Evolutionary conservation across 805 yeast genomes (phyloP).

Genomic region (Cyberlindnera mycetangii): DNA sequence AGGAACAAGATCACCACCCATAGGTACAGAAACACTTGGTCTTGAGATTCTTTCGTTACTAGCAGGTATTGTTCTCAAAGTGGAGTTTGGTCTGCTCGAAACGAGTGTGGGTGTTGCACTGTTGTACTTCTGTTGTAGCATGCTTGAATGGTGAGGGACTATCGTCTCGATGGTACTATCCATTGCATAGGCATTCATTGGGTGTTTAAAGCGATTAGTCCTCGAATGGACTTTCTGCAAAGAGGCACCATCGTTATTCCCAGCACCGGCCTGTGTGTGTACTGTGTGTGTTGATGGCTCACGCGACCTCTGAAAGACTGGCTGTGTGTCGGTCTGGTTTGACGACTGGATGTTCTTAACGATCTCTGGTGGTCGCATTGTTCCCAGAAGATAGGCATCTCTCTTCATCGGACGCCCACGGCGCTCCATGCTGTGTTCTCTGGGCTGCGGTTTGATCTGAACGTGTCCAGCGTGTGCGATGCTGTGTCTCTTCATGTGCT

Average conservation of each 20-base stretch:
- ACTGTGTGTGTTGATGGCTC: conserved; percentile 15
- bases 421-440: conserved; percentile 3
- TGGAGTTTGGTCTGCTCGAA: neutral
- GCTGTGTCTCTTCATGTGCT: conserved; percentile 7
- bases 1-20: conserved; percentile 25
- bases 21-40: conserved; percentile 12
- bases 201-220: conserved; percentile 18
- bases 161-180: conserved; percentile 20
- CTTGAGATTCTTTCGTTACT: conserved; percentile 7
- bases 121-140: conserved; percentile 20
- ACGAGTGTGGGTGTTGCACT: neutral
- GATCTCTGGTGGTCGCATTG: conserved; percentile 14
- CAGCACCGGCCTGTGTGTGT: conserved; percentile 1
- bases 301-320: conserved; percentile 12
- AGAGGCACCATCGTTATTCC: neutral
- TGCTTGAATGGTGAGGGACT: conserved; percentile 18
- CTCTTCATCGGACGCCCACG: conserved; percentile 12
- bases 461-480: conserved; percentile 1
- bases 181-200: conserved; percentile 21
- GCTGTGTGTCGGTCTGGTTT: neutral
- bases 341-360: conserved; percentile 19
- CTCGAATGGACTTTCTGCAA: conserved; percentile 2
- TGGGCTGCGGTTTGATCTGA: neutral
- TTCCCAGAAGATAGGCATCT: neutral
- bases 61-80: too few species aligned